These are phyloP conservation scores for Fusarium buharicum DNA, from an alignment of 2,329 filamentous ascomycete genomes.

Conservation along the genomic window DNA sequence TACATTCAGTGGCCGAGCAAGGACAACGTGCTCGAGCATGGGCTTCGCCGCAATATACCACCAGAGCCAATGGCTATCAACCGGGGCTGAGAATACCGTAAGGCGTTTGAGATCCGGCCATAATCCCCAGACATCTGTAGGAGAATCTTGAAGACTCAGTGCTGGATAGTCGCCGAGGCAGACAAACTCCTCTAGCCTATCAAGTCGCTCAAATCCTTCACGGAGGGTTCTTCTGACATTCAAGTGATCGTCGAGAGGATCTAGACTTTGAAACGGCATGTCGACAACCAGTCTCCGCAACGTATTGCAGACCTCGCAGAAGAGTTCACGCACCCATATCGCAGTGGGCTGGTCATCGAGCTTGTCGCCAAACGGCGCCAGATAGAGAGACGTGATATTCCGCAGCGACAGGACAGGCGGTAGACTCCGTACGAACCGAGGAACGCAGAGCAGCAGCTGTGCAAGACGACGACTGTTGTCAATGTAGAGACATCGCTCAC, in stretches of 20 bases:
- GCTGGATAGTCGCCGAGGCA: slow-evolving; percentile 59
- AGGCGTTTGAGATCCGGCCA: slow-evolving; percentile 57
- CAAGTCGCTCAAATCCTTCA: slow-evolving; percentile 57
- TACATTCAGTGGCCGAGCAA: slow-evolving; percentile 53
- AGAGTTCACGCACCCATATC: slow-evolving; percentile 54
- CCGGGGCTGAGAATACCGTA: slow-evolving; percentile 55
- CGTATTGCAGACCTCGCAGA: slow-evolving; percentile 53
- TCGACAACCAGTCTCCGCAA: slow-evolving; percentile 59
- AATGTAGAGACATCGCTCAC: slow-evolving; percentile 58
- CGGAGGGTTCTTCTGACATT: slow-evolving; percentile 54
- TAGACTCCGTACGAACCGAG: slow-evolving; percentile 46
- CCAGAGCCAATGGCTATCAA: slow-evolving; percentile 54
- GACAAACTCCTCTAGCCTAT: slow-evolving; percentile 59
- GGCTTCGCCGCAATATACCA: slow-evolving; percentile 51
- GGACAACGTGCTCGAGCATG: slow-evolving; percentile 55
- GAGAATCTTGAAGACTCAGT: slow-evolving; percentile 49
- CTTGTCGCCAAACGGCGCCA: slow-evolving; percentile 51
- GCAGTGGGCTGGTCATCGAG: slow-evolving; percentile 56
- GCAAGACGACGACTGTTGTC: slow-evolving; percentile 52
- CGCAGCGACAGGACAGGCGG: slow-evolving; percentile 46
- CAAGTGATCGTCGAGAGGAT: slow-evolving; percentile 56
- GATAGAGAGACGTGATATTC: slow-evolving; percentile 55
- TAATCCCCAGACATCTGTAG: slow-evolving; percentile 55
- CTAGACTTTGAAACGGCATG: slow-evolving; percentile 59
- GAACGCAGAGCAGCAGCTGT: slow-evolving; percentile 50